Evolutionary conservation across 2,329 filamentous ascomycete genomes (phyloP), one percentile per base, ranked within the genome.

Genomic region (Fusarium clavum): DNA sequence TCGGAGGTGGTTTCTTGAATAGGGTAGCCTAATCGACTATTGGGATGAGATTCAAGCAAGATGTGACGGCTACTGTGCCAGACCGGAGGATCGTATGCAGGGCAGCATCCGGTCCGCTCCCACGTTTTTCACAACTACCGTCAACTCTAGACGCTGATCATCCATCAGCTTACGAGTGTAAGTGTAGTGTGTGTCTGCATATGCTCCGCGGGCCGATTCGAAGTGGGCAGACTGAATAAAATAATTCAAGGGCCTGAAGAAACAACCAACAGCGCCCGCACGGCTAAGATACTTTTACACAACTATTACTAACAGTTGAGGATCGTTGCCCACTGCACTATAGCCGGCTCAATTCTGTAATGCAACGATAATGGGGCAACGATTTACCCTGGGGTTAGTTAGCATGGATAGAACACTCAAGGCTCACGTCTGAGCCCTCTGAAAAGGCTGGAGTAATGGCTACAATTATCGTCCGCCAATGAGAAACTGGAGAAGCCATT

Each of bases 1-100:
- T 74, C 73, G 73, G 73, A 47, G 72, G 29, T 71, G 66, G 61
- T 69, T 75, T 57, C 73, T 74, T 22, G 34, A 75, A 75, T 43
- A 64, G 72, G 73, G 64, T 61, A 74, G 66, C 59, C 27, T 53
- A 38, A 43, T 61, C 61, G 63, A 70, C 54, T 47, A 22, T 61
- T 66, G 43, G 59, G 43, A 55, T 45, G 56, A 48, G 49, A 46
- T 51, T 61, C 46, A 62, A 62, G 25, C 46, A 62, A n/a, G 57
- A 29, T 20, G 20, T 13, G 41, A 25, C 57, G 32, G 52, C 43
- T 40, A 38, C 49, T 43, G 30, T 60, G 41, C 27, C 56, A 67
- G 41, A 49, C 68, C 55, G 61, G 60, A 63, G 29, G 40, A 54
- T 57, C 51, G 44, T 70, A 49, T 67, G 63, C 68, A 61, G 61